Percentiles rank a stretch among this genome's conserved stretches.
Evolutionary conservation across 768 basidiomycete species (phyloP).

Genomic region (Macrolepiota albuminosa): DNA sequence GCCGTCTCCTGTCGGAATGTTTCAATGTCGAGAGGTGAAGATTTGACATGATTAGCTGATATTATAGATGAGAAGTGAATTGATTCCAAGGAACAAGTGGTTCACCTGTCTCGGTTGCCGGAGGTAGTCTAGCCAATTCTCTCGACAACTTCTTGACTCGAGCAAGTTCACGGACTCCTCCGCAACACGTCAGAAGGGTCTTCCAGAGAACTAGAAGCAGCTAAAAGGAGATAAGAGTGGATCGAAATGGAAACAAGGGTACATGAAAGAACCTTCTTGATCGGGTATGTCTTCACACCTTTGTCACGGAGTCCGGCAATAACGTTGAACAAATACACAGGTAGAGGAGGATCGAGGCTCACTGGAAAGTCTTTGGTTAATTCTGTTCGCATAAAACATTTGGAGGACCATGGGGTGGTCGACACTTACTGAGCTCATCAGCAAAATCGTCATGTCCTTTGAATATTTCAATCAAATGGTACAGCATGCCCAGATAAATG

Average conservation of each 20-base stretch:
- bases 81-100: neutral
- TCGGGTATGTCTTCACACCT: slow-evolving; percentile 91
- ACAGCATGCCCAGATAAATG: slow-evolving; percentile 91
- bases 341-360: slow-evolving; percentile 92
- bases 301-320: slow-evolving; percentile 91
- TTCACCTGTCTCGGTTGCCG: slow-evolving; percentile 40
- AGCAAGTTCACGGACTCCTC: slow-evolving; percentile 82
- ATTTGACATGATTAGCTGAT: slow-evolving; percentile 70
- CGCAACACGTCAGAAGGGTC: slow-evolving; percentile 84
- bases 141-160: slow-evolving; percentile 83
- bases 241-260: slow-evolving; percentile 10
- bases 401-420: neutral
- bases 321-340: slow-evolving; percentile 86
- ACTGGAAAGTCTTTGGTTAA: slow-evolving; percentile 43
- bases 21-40: slow-evolving; percentile 87
- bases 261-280: slow-evolving; percentile 73
- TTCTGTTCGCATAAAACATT: neutral
- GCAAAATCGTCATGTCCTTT: slow-evolving; percentile 93
- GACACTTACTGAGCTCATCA: slow-evolving; percentile 85
- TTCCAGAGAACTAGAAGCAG: slow-evolving; percentile 95
- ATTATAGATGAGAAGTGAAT: neutral
- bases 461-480: slow-evolving; percentile 91
- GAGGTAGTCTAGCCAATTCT: slow-evolving; percentile 76
- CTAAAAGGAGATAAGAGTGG: slow-evolving; percentile 33
- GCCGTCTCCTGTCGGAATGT: slow-evolving; percentile 86